Conservation (phyloP, 2,329 filamentous ascomycete species). For the Alternaria panax region DNA sequence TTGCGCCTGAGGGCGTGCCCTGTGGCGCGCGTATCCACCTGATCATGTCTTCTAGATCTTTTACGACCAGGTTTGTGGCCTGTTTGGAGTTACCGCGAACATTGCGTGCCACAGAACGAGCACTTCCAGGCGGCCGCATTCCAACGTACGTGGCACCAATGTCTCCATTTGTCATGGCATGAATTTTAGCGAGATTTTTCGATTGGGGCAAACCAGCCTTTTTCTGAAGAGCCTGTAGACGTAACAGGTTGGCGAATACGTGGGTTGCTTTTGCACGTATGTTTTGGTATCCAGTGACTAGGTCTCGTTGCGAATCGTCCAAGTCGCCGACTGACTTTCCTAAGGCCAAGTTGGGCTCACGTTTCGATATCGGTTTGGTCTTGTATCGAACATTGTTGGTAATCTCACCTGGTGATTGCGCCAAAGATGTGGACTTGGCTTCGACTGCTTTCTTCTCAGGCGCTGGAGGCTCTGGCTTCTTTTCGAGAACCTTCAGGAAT, state of each 20-base stretch:
- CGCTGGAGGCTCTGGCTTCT: constrained; percentile 32
- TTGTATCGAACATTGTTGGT: constrained; percentile 19
- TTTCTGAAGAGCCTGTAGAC: constrained; percentile 36
- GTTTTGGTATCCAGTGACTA: constrained; percentile 34
- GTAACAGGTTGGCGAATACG: constrained; percentile 35
- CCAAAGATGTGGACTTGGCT: neutral
- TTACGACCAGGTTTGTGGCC: constrained; percentile 28
- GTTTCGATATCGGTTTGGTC: neutral
- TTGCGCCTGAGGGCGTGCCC: constrained; percentile 19
- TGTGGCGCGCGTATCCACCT: constrained; percentile 28
- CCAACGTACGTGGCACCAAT: neutral
- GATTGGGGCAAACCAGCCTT: constrained; percentile 31
- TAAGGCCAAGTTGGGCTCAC: neutral
- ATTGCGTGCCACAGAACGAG: constrained; percentile 32
- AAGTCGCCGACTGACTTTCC: constrained; percentile 24
- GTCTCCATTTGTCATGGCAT: constrained; percentile 28
- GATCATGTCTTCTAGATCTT: constrained; percentile 37
- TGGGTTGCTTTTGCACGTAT: constrained; percentile 33
- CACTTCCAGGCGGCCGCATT: constrained; percentile 22
- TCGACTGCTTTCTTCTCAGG: constrained; percentile 6
- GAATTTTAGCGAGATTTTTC: constrained; percentile 26
- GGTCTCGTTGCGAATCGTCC: constrained; percentile 31
- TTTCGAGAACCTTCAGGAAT: constrained; percentile 31
- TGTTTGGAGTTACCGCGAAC: constrained; percentile 32
- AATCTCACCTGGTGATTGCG: constrained; percentile 20